Base-by-base conservation (phyloP, 441 rosid species). In the Flueggea neowawraea region DNA sequence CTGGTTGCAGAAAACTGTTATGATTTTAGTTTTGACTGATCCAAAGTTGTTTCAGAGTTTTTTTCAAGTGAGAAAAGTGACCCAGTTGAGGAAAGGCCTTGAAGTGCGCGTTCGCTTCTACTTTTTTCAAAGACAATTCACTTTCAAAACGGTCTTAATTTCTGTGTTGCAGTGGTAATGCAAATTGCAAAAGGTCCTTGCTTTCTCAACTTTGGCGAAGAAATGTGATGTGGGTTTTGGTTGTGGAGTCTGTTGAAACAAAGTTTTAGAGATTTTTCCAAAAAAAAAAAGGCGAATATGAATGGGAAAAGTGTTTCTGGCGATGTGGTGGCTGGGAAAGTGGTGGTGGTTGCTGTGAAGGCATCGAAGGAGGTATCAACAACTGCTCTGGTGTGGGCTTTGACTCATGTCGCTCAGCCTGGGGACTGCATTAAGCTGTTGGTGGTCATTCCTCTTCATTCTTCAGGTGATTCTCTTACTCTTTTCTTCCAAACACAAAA, bases 401-500 rank as follows among this genome's bases (percentile, higher is more conserved):
- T 95, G 88, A 91, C 96, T 74, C 98, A 95, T 79, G 90, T 95
- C 73, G 97, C 82, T 78, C 95, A 86, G 57, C 96, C 98, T 63
- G 97, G 96, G 49, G 98, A 95, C 64, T 79, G 84, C 84, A 90
- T 95, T 57, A 91, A 87, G 10, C 79, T 95, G 58, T 79, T 95
- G 55, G 97, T 91, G 61, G 89, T 90, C 60, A 77, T 88, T 56
- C 90, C 96, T 74, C 64, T 83, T 58, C 89, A 78, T 0, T 72
- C 81, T 69, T 76, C 92, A 4, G 80, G 98, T 89, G 85, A 59
- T 17, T 15, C 12, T 72, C 31, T 15, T 60, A 51, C 57, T 12
- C 61, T 16, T 43, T 7, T 0, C 5, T 56, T 15, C 48, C 16
- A 31, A 32, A 12, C 22, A 17, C 22, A 12, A n/a, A 33, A 58